Evolutionary conservation across 1,284 basidiomycete genomes (phyloP).

Genomic region (Ustilago crameri): DNA sequence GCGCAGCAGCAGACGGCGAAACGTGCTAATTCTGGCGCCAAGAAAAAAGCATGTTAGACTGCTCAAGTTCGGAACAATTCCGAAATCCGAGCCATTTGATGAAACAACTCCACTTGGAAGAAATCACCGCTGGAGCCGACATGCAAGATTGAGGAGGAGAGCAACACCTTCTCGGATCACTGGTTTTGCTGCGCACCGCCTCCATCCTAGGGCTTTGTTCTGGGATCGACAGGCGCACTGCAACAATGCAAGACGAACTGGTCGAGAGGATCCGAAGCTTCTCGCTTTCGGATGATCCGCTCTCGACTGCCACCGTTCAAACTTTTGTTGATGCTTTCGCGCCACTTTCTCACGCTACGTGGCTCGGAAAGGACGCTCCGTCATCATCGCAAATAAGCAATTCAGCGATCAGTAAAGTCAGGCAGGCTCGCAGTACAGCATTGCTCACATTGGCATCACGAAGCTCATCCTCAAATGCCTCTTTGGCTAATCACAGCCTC

Average conservation of each 20-base stretch:
- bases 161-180: too few species aligned
- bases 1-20: constrained; percentile 18
- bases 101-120: constrained; percentile 6
- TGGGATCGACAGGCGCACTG: neutral
- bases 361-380: neutral
- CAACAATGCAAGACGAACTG: constrained; percentile 21
- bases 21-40: neutral
- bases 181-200: neutral
- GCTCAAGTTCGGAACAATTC: neutral
- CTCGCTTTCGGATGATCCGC: constrained; percentile 38
- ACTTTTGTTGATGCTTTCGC: constrained; percentile 37
- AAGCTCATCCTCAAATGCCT: constrained; percentile 23
- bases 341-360: constrained; percentile 18
- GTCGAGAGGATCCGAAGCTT: constrained; percentile 27
- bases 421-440: constrained; percentile 31
- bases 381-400: neutral
- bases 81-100: constrained; percentile 2
- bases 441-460: constrained; percentile 33
- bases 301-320: constrained; percentile 39
- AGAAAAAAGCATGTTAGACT: constrained; percentile 6
- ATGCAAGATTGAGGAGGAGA: neutral
- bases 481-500: neutral
- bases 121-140: neutral
- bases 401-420: constrained; percentile 4
- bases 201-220: neutral